Base-by-base conservation (phyloP, 345 rosid genomes). In the Capsella bursapastoris region DNA sequence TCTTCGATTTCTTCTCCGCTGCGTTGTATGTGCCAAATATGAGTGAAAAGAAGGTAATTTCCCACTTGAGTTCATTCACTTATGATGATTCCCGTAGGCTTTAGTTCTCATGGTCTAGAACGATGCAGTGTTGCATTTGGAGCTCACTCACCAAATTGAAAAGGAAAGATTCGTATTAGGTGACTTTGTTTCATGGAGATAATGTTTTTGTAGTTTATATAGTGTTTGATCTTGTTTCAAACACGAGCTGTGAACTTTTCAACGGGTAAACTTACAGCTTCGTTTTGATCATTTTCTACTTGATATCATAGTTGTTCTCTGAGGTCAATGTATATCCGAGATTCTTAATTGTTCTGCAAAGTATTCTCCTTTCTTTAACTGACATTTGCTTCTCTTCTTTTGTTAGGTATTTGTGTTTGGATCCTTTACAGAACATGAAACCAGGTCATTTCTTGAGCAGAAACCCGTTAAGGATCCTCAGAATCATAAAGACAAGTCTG, bases 351-450 rank as follows among this genome's bases (percentile, higher is more conserved):
- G 52, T 16, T 16, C 52, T 48, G 27, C 35, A 13, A 25, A 6
- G 13, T 3, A 6, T 3, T 64, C 45, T 34, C 18, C 58, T 34
- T 18, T 18, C 25, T 40, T 12, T 64, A 51, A 52, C 57, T 79
- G 13, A 75, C 43, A 4, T 70, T 16, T 28, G 29, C 15, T 52
- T 4, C 64, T 2, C 40, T 50, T 73, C 0, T 77, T 14, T 48
- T 41, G 29, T 32, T 78, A 91, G 89, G 62, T 87, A 28, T 34
- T 92, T 45, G 47, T 92, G 66, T 95, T 95, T 79, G 98, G 98
- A 31, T 95, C 98, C 29, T 95, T 95, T 77, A 88, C 94, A 18
- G 97, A 92, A 82, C 91, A 95, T 18, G 98, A 92, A 75, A 90
- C 94, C 48, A 88, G 68, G 74, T 86, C 85, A 53, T 83, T 78